Base-by-base conservation (phyloP, 1,284 basidiomycete genomes). In the Fistulinella cinereoalba region DNA sequence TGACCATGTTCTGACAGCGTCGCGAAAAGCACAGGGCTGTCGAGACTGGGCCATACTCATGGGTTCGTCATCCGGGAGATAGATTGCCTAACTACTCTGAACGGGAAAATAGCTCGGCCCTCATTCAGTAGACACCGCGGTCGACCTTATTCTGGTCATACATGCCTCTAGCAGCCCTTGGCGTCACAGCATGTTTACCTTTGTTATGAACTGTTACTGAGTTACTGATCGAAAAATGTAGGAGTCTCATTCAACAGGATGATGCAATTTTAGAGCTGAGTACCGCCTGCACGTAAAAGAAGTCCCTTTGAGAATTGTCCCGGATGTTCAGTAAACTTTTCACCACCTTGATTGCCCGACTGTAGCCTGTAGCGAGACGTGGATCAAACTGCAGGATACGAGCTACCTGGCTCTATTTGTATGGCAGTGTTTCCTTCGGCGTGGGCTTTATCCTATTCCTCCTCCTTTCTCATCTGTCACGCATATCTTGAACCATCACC, bases 81-180 rank as follows among this genome's bases (percentile, higher is more conserved):
- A 55, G 45, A 60, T 55, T n/a, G n/a, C n/a, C n/a, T n/a, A n/a
- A n/a, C n/a, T n/a, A n/a, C n/a, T n/a, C n/a, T n/a, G n/a, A n/a
- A n/a, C n/a, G n/a, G n/a, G n/a, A n/a, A 34, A 31, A 33, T n/a
- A 67, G 68, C 29, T 27, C 39, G 2, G 44, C 57, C 5, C 47
- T 69, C 12, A 24, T 61, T 6, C 53, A 62, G 16, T 37, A 56
- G 24, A 44, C 49, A 2, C 34, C 60, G 18, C 60, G 56, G 49
- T 47, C 56, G 3, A 21, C 57, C 19, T 61, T 64, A 56, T 61
- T 56, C 22, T 70, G 69, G 67, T 65, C 64, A 1, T 66, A 65
- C 42, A 25, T 51, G 18, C 62, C 67, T 0, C 36, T 69, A 16
- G 40, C 58, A 1, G 44, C 54, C 15, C 51, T 66, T 33, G 52